These are phyloP conservation scores for Chytriomyces hyalinus DNA, from an alignment of 192 early-diverging fungal genomes.

Conservation along the genomic window DNA sequence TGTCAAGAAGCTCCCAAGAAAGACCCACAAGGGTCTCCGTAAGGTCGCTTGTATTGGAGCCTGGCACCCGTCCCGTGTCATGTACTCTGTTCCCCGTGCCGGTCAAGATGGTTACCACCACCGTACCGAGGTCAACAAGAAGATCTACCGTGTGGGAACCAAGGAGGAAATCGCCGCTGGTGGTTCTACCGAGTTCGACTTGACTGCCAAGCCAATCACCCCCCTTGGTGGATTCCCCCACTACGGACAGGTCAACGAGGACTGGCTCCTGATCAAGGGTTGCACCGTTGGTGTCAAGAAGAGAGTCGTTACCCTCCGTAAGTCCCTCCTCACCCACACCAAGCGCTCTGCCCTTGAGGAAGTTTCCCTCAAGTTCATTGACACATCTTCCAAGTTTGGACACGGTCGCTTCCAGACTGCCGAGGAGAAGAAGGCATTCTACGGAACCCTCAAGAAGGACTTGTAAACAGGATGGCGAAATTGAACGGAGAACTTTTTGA, in stretches of 20 bases:
- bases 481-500: too few species aligned
- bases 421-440: slow-evolving; percentile 92
- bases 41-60: slow-evolving; percentile 99
- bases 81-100: slow-evolving; percentile 98
- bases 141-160: slow-evolving; percentile 99
- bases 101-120: slow-evolving; percentile 99
- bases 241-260: slow-evolving; percentile 98
- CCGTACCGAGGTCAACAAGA: slow-evolving; percentile 99
- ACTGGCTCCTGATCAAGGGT: slow-evolving; percentile 99
- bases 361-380: slow-evolving; percentile 98
- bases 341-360: slow-evolving; percentile 96
- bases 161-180: slow-evolving; percentile 76
- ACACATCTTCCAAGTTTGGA: slow-evolving; percentile 98
- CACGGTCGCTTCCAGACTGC: slow-evolving; percentile 99
- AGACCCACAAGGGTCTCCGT: slow-evolving; percentile 99
- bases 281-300: slow-evolving; percentile 95
- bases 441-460: slow-evolving; percentile 68
- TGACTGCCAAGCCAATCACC: slow-evolving; percentile 94
- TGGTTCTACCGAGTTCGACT: slow-evolving; percentile 95
- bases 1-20: slow-evolving; percentile 99
- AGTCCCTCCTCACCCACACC: slow-evolving; percentile 96
- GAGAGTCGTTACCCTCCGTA: slow-evolving; percentile 96
- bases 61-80: slow-evolving; percentile 94
- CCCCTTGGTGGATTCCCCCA: slow-evolving; percentile 99
- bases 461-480: slow-evolving; percentile 12